Percentiles rank a stretch among this genome's conserved stretches.
These are phyloP conservation scores for Suillus ampliporus DNA, from an alignment of 768 basidiomycete genomes.

Conservation along the genomic window DNA sequence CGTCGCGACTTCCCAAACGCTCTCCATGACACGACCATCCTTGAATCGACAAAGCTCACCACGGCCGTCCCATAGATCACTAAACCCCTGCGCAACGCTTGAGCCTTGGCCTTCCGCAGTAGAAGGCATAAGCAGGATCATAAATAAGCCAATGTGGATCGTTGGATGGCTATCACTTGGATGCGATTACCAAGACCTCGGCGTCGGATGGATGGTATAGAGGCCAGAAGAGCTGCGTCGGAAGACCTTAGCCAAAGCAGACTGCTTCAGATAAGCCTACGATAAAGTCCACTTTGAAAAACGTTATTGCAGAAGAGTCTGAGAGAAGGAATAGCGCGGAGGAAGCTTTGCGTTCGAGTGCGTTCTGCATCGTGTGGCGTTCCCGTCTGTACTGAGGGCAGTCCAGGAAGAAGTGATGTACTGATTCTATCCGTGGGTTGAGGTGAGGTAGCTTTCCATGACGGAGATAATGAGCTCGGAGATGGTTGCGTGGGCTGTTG, in stretches of 20 bases:
- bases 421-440: too few relatives aligned
- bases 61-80: constrained; percentile 89
- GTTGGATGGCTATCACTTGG: constrained; percentile 65
- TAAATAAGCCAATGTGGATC: constrained; percentile 80
- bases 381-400: too few relatives aligned
- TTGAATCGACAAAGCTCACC: constrained; percentile 95
- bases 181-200: constrained; percentile 78
- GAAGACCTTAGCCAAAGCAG: constrained; percentile 58
- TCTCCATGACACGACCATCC: constrained; percentile 90
- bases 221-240: constrained; percentile 58
- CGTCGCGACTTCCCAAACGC: constrained; percentile 91
- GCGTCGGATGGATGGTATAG: constrained; percentile 55
- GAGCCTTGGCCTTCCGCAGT: constrained; percentile 65
- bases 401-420: too few relatives aligned
- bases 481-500: too few relatives aligned
- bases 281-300: constrained; percentile 53
- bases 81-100: constrained; percentile 62
- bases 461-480: too few relatives aligned
- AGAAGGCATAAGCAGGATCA: constrained; percentile 74
- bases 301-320: too few relatives aligned
- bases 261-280: constrained; percentile 48
- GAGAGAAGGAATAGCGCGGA: too few relatives aligned
- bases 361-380: too few relatives aligned
- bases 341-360: too few relatives aligned
- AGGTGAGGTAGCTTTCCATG: too few relatives aligned